Evolutionary conservation across 176 grass and related monocot species (phyloP), one percentile per base, ranked within the genome.

Genomic region (Triticum turgidum): DNA sequence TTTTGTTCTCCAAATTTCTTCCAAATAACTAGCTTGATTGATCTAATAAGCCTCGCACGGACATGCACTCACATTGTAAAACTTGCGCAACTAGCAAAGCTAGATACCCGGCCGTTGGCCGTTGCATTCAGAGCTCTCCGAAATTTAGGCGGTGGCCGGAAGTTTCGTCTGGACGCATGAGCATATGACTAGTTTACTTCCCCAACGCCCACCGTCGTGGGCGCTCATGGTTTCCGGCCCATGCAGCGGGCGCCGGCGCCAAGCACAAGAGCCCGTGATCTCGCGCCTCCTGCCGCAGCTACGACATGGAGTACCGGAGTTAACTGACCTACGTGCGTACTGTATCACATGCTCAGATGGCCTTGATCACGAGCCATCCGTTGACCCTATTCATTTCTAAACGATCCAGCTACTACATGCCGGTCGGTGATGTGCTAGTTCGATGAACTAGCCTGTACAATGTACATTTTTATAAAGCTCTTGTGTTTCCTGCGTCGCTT

Each of bases 231-330:
- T 52, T 83, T 84, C 63, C 64, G 74, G 76, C 77, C 61, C 38
- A 68, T 73, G 77, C 29, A 27, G 42, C 61, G 42, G 22, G 54
- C 21, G 7, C 68, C 76, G 73, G 87, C 92, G 3, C 81, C 82
- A 82, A 92, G 89, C 90, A 92, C 90, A 59, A 92, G 90, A 76
- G 30, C 65, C 80, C 82, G 79, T 69, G 75, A 87, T 89, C 86
- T 87, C 92, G 92, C 87, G 69, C 73, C 61, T 79, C 78, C 17
- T 85, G 87, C 86, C 87, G 67, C 87, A 8, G n/a, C 49, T 62
- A 68, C 25, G 64, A 77, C 83, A 69, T 61, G 24, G 39, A 66
- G 45, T 83, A 75, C 73, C 80, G 41, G 59, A 80, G 74, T 65
- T 82, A 81, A 82, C 80, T 83, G 73, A 37, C 81, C 81, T 82